Percentiles rank a stretch among this genome's conserved stretches.
Evolutionary conservation across 1,139 yeast genomes (phyloP).

Genomic region (Yamadazyma triangularis): DNA sequence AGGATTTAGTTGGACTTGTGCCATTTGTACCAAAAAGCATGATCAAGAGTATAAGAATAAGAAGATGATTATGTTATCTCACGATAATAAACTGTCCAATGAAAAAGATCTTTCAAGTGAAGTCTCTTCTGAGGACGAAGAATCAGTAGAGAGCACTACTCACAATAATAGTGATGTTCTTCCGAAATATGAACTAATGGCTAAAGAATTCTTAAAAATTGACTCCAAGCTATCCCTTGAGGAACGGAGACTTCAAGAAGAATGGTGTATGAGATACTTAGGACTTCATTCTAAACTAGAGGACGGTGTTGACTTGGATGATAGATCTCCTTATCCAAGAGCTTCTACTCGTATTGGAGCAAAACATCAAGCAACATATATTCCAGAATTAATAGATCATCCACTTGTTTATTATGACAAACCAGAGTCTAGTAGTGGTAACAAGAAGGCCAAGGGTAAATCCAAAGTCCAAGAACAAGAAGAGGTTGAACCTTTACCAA

Average conservation of each 20-base stretch:
- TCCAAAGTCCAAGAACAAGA: slow-evolving; percentile 17
- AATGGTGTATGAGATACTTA: slow-evolving; percentile 79
- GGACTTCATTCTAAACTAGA: slow-evolving; percentile 76
- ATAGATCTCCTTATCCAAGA: slow-evolving; percentile 71
- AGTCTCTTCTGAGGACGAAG: slow-evolving; percentile 2
- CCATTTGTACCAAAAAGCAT: slow-evolving; percentile 56
- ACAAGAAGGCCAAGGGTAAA: slow-evolving; percentile 11
- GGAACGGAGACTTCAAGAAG: slow-evolving; percentile 51
- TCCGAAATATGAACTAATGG: slow-evolving; percentile 63
- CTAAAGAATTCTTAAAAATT: slow-evolving; percentile 45
- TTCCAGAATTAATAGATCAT: slow-evolving; percentile 65
- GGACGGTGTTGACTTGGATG: slow-evolving; percentile 76
- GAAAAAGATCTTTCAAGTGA: slow-evolving; percentile 15
- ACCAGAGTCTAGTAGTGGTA: slow-evolving; percentile 13
- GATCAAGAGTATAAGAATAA: slow-evolving; percentile 25
- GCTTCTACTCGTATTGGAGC: slow-evolving; percentile 78
- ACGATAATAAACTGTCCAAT: slow-evolving; percentile 41
- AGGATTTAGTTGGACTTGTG: slow-evolving; percentile 95
- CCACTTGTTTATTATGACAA: slow-evolving; percentile 66
- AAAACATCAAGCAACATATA: slow-evolving; percentile 63
- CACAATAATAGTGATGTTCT: slow-evolving; percentile 14
- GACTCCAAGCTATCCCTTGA: slow-evolving; percentile 40
- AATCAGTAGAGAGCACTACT: slow-evolving; percentile 2
- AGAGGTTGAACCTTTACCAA: slow-evolving; percentile 25
- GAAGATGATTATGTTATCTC: slow-evolving; percentile 37